Base-by-base conservation (phyloP, 805 yeast genomes). In the Nematodospora valgi region DNA sequence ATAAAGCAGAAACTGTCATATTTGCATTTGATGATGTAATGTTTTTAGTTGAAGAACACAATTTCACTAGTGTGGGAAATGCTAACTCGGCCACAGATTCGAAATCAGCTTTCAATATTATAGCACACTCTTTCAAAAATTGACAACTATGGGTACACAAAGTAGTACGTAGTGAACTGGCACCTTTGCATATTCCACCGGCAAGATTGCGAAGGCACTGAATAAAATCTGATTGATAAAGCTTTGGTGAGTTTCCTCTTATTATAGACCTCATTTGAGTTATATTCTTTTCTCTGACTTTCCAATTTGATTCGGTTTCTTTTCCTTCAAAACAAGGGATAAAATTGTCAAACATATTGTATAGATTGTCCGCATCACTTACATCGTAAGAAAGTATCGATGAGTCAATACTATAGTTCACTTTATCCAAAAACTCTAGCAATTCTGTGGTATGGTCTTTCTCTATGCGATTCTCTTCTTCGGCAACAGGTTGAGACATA, bases 231-330 rank as follows among this genome's bases (percentile, higher is more conserved):
- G 66, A 64, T 11, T 72, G 51, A 23, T 51, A 73, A 1, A 66
- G 63, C 0, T 34, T 30, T 1, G 62, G 51, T 1, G 72, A 61
- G 47, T 78, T 76, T 3, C 89, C 87, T 29, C 87, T 58, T 3
- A 86, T 43, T 4, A 82, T 58, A 2, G 73, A 64, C 38, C 96
- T 69, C 22, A 87, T 49, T 32, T 68, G 70, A 1, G 72, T 48
- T 3, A 87, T 72, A 32, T 64, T 64, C 34, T 72, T 70, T 47
- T 89, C 96, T 50, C 98, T 70, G 0, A 49, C 46, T 15, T 66
- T 59, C 98, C 98, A 93, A 53, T 93, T 93, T 39, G 72, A 71
- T 51, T 93, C 98, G 0, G 95, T 83, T 55, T 93, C 98, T 49
- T 82, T 68, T 4, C 82, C 83, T 6, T 68, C 73, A 48, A 91